phyloP scores from a whole-genome alignment of 805 yeast species.

The Kodamaea neixiangensis region DNA sequence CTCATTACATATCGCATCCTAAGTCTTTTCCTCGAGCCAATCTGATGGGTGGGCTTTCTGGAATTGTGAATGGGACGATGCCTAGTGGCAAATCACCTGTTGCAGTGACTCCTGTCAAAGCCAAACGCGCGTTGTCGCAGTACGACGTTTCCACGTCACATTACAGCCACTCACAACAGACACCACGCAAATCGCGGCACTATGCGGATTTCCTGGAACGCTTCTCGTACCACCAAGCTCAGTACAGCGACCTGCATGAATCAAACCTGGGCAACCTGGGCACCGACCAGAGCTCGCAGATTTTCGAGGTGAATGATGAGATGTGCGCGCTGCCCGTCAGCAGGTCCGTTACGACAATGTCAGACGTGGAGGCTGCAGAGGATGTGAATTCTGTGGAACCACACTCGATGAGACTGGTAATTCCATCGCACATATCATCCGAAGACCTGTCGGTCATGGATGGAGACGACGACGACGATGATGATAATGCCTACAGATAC shows the following conservation, averaged over 20 bases:
- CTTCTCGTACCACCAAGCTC: background rate
- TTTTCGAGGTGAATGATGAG: conserved; percentile 10
- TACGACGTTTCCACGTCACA: background rate
- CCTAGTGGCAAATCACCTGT: background rate
- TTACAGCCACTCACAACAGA: background rate
- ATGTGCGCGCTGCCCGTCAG: conserved; percentile 10
- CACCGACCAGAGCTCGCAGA: conserved; percentile 9
- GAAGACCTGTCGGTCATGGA: conserved; percentile 6
- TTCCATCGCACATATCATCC: background rate
- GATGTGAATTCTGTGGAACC: background rate
- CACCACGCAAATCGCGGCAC: background rate
- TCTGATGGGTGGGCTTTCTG: background rate
- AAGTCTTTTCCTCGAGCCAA: conserved; percentile 3
- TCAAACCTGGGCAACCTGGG: background rate
- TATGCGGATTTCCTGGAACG: background rate
- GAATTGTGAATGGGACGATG: background rate
- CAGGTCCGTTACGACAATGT: conserved; percentile 6
- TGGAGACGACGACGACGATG: conserved; percentile 6
- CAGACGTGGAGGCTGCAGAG: background rate
- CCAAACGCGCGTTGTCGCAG: background rate
- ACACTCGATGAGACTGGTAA: background rate
- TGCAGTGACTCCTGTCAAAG: background rate
- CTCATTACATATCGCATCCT: conserved; percentile 8
- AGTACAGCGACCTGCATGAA: conserved; percentile 2
- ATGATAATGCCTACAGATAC: conserved; percentile 7